phyloP scores from a whole-genome alignment of 805 yeast species.

The Yarrowia osloensis region DNA sequence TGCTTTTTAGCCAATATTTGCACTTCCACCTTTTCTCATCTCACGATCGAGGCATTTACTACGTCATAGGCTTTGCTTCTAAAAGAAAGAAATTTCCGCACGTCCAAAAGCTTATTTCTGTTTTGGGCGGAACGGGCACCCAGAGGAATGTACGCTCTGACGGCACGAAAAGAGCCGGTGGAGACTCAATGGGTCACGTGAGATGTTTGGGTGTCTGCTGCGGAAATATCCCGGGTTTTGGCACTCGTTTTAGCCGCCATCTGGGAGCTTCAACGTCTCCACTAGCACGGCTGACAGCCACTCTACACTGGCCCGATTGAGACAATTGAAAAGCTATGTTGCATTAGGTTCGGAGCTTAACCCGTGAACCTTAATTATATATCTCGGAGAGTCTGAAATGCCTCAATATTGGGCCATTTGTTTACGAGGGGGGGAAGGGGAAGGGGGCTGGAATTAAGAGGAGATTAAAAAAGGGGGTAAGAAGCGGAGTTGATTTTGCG shows the following conservation, averaged over 20 bases:
- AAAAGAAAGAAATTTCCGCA: constrained; percentile 14
- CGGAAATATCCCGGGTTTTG: too few relatives aligned
- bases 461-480: background rate
- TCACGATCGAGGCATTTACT: constrained; percentile 11
- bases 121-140: constrained; percentile 12
- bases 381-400: constrained; percentile 12
- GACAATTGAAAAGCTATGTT: background rate
- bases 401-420: constrained; percentile 1
- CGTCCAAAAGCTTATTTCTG: background rate
- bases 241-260: too few relatives aligned
- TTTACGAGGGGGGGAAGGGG: background rate
- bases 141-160: background rate
- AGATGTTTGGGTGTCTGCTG: background rate
- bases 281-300: constrained; percentile 3
- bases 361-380: background rate
- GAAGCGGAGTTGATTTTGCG: background rate
- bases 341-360: background rate
- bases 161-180: too few relatives aligned
- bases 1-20: background rate
- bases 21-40: background rate
- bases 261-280: background rate
- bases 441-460: too few relatives aligned
- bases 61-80: constrained; percentile 25
- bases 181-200: background rate
- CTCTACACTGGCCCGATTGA: constrained; percentile 18